phyloP scores from a whole-genome alignment of 441 rosid species.

The Pelargonium myrrhifolium region DNA sequence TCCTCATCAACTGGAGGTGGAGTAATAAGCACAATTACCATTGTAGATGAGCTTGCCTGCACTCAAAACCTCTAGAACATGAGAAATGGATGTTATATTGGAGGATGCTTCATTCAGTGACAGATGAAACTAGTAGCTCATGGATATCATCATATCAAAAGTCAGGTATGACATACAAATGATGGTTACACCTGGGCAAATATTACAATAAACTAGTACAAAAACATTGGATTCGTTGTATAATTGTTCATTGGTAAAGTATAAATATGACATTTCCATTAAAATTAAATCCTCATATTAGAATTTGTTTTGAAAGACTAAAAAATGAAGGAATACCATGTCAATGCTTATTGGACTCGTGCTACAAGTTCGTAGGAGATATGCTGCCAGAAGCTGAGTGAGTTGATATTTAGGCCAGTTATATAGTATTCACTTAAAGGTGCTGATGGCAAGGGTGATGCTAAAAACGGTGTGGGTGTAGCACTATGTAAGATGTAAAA shows the following conservation, averaged over 20 bases:
- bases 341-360: too few species aligned
- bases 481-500: neutral
- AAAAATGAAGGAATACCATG: too few species aligned
- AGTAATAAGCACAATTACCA: constrained; percentile 66
- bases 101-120: neutral
- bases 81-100: neutral
- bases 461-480: neutral
- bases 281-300: too few species aligned
- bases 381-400: too few species aligned
- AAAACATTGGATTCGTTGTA: neutral
- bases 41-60: constrained; percentile 60
- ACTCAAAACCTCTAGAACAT: constrained; percentile 14
- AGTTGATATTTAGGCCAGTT: too few species aligned
- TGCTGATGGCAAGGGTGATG: neutral
- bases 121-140: neutral
- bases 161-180: neutral
- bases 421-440: too few species aligned
- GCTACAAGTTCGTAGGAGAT: too few species aligned
- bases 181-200: neutral
- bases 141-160: neutral
- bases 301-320: too few species aligned
- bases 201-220: too few species aligned
- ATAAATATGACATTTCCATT: too few species aligned
- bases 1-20: constrained; percentile 80
- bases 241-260: neutral